Percentiles rank a stretch among this genome's conserved stretches.
Conservation (phyloP, 192 early-diverging fungal genomes). For the Umbelopsis ramanniana region DNA sequence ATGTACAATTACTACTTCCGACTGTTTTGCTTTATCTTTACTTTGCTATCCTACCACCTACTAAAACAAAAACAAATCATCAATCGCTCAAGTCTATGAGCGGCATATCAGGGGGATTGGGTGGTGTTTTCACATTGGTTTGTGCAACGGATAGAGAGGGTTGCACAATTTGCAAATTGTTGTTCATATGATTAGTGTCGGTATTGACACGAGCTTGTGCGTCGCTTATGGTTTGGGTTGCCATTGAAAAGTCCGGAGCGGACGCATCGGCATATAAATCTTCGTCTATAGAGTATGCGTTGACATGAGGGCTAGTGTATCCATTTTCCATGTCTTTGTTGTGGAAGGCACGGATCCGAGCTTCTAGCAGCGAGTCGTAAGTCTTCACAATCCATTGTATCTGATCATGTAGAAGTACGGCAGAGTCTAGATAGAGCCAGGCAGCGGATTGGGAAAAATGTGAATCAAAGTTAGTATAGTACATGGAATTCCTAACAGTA, state of each 20-base stretch:
- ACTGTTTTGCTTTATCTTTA: not conserved
- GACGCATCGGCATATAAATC: slow-evolving; percentile 14
- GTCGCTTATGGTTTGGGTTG: slow-evolving; percentile 10
- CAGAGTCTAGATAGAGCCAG: not conserved
- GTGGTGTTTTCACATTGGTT: not conserved
- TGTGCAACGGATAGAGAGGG: not conserved
- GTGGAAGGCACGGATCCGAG: not conserved
- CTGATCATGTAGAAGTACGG: not conserved
- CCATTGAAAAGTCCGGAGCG: slow-evolving; percentile 17
- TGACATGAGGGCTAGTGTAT: not conserved
- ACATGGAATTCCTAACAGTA: not conserved
- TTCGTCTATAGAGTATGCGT: not conserved
- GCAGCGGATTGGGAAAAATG: not conserved
- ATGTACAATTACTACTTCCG: slow-evolving; percentile 5
- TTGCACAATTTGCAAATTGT: slow-evolving; percentile 13
- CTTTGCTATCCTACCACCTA: not conserved
- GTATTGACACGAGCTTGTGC: not conserved
- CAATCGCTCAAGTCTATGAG: slow-evolving; percentile 20
- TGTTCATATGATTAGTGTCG: slow-evolving; percentile 5
- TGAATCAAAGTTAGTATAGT: not conserved
- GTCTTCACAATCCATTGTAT: slow-evolving; percentile 3
- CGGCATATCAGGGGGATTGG: not conserved
- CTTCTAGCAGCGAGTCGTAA: slow-evolving; percentile 2
- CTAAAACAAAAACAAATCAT: not conserved
- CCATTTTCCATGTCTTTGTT: not conserved